Conservation (phyloP, 306 rosid species). For the Cajanus cajan region DNA sequence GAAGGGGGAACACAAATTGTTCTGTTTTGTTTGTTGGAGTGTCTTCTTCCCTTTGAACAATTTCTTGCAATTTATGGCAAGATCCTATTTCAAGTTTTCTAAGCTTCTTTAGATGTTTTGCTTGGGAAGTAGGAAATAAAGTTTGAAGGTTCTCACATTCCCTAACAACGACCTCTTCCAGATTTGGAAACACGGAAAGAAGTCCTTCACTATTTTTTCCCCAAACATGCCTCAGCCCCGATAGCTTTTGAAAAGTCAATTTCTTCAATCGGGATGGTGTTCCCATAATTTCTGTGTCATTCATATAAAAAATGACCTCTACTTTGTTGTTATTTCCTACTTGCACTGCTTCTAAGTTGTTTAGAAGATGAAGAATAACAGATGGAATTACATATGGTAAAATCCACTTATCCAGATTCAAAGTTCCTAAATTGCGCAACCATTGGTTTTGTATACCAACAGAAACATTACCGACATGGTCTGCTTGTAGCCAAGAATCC, state of each 20-base stretch:
- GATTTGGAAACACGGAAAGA: background rate
- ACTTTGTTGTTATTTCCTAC: background rate
- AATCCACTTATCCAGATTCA: background rate
- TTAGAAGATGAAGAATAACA: background rate
- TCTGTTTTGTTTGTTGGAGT: background rate
- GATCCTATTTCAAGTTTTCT: background rate
- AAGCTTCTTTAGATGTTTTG: background rate
- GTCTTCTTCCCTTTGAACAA: background rate
- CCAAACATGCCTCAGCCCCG: background rate
- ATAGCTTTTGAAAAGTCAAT: background rate
- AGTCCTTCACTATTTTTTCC: background rate
- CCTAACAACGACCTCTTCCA: background rate
- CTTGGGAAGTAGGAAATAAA: background rate
- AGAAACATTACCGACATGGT: background rate
- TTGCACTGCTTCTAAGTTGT: background rate
- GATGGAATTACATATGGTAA: background rate
- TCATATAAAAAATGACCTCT: background rate
- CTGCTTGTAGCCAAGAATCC: background rate
- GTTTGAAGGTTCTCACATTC: background rate
- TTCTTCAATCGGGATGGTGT: background rate
- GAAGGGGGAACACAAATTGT: background rate
- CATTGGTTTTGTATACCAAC: background rate
- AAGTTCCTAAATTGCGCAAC: background rate
- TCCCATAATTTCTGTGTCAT: background rate
- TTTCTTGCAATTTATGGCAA: background rate